phyloP scores from a whole-genome alignment of 1,284 basidiomycete genomes.

The Mycena citricolor region DNA sequence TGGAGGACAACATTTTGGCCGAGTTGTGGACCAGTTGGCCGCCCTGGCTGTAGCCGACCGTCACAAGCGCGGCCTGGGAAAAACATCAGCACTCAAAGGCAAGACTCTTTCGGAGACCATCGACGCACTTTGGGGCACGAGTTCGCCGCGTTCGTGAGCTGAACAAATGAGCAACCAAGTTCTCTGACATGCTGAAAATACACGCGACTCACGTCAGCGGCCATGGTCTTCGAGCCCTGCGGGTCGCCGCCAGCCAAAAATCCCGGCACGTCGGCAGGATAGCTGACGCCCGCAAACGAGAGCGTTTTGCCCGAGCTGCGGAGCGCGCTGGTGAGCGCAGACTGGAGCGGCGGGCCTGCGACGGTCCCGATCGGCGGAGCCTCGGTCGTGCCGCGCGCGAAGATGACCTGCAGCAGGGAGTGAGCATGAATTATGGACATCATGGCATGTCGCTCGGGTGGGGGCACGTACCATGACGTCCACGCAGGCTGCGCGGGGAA shows the following conservation, averaged over 20 bases:
- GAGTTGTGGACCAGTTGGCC: constrained; percentile 21
- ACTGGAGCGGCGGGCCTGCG: constrained; percentile 15
- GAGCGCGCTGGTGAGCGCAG: constrained; percentile 10
- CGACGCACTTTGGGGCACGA: constrained; percentile 14
- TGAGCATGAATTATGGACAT: too few species aligned
- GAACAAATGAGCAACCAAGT: background rate
- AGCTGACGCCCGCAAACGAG: constrained; percentile 17
- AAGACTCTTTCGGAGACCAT: background rate
- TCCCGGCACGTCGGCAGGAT: constrained; percentile 11
- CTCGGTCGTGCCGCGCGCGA: constrained; percentile 19
- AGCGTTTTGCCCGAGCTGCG: constrained; percentile 11
- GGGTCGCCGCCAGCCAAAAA: constrained; percentile 21
- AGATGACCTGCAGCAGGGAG: constrained; percentile 17
- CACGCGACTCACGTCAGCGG: background rate
- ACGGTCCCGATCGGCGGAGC: constrained; percentile 12
- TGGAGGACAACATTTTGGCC: constrained; percentile 14
- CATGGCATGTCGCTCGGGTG: background rate
- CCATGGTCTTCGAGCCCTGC: constrained; percentile 17
- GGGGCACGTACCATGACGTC: constrained; percentile 17
- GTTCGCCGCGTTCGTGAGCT: constrained; percentile 16
- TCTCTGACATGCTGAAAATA: background rate
- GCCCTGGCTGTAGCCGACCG: constrained; percentile 15
- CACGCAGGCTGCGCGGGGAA: constrained; percentile 11
- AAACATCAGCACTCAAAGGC: background rate
- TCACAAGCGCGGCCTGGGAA: constrained; percentile 16